These are phyloP conservation scores for Aleurites moluccanus DNA, from an alignment of 441 rosid species.

Conservation along the genomic window DNA sequence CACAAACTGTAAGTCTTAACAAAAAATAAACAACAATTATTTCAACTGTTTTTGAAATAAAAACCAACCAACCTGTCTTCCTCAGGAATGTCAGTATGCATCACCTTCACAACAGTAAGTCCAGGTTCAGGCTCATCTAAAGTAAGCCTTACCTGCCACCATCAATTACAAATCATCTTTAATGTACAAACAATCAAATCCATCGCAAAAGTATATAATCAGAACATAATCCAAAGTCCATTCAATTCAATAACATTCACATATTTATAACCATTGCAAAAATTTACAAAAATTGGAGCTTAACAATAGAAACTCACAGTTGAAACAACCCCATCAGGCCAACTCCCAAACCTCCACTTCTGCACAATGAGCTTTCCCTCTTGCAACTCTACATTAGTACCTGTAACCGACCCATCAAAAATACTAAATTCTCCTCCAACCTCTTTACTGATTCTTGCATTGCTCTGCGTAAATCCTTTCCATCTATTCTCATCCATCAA, in stretches of 20 bases:
- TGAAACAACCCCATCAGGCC: conserved; percentile 90
- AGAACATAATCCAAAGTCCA: background rate
- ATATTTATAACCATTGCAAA: background rate
- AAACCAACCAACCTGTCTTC: conserved; percentile 73
- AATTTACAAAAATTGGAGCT: background rate
- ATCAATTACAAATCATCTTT: conserved; percentile 2
- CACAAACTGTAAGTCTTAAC: background rate
- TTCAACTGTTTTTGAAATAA: background rate
- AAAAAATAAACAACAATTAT: background rate
- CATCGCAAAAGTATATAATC: too few species aligned
- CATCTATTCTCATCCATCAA: conserved; percentile 92
- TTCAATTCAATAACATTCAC: background rate
- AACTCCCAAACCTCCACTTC: conserved; percentile 92
- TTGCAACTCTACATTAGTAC: conserved; percentile 57
- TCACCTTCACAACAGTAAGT: conserved; percentile 63
- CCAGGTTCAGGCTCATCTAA: conserved; percentile 83
- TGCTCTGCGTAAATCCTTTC: conserved; percentile 92
- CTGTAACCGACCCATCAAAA: conserved; percentile 89
- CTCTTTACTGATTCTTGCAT: conserved; percentile 78
- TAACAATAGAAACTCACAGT: conserved; percentile 43
- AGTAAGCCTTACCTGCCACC: conserved; percentile 68
- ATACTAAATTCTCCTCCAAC: conserved; percentile 77
- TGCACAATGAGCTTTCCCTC: conserved; percentile 89
- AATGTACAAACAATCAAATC: background rate
- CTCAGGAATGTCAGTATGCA: conserved; percentile 80